These are phyloP conservation scores for Leptographium flavum DNA, from an alignment of 2,329 filamentous ascomycete species.

Conservation along the genomic window DNA sequence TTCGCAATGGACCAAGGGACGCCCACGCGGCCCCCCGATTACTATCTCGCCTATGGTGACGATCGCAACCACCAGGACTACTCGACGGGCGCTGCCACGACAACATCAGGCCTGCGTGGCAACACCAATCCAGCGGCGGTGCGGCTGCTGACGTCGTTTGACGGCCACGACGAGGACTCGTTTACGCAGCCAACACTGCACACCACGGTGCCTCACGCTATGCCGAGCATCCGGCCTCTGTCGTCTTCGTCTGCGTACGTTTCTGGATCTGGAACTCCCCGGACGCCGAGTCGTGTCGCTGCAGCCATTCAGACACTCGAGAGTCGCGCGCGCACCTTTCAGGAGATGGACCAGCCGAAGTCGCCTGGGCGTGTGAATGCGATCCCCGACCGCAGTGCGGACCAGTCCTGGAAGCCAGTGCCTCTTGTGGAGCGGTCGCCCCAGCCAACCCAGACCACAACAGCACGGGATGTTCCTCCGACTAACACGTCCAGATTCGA, in stretches of 20 bases:
- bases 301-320: constrained; percentile 20
- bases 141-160: constrained; percentile 47
- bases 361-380: too few relatives aligned
- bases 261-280: background rate
- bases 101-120: constrained; percentile 21
- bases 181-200: constrained; percentile 2
- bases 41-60: constrained; percentile 41
- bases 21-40: constrained; percentile 37
- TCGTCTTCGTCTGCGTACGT: constrained; percentile 17
- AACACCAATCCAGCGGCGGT: constrained; percentile 33
- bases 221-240: constrained; percentile 20
- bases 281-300: constrained; percentile 11
- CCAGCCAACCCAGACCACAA: too few relatives aligned
- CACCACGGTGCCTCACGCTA: too few relatives aligned
- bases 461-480: too few relatives aligned
- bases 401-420: too few relatives aligned
- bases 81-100: constrained; percentile 26
- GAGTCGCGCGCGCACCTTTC: constrained; percentile 8
- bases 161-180: constrained; percentile 15
- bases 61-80: constrained; percentile 27
- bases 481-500: constrained; percentile 6
- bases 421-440: too few relatives aligned
- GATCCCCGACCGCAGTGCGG: too few relatives aligned
- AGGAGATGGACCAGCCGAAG: background rate
- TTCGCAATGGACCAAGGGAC: constrained; percentile 33